Evolutionary conservation across 2,329 filamentous ascomycete genomes (phyloP).

Genomic region (Botrytis galanthina): DNA sequence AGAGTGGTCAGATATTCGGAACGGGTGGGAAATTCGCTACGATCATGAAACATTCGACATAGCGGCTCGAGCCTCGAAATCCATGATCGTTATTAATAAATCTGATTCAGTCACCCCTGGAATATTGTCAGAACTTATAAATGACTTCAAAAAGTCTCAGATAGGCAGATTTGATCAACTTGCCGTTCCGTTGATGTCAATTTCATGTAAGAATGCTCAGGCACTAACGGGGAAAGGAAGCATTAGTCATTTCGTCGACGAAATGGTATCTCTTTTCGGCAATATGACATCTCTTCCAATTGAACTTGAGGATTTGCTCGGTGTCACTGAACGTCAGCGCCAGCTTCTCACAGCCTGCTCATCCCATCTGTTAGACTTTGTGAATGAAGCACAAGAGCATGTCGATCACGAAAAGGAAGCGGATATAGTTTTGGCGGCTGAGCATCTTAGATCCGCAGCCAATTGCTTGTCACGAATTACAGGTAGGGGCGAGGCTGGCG

Average conservation of each 20-base stretch:
- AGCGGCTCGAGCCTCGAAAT: constrained; percentile 48
- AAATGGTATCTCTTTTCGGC: constrained; percentile 66
- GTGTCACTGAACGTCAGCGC: constrained; percentile 86
- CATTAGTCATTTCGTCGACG: constrained; percentile 43
- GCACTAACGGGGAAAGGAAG: constrained; percentile 52
- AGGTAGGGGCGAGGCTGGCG: constrained; percentile 77
- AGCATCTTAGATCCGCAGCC: constrained; percentile 79
- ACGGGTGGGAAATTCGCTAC: constrained; percentile 48
- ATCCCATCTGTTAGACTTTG: constrained; percentile 69
- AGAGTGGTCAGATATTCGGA: constrained; percentile 46
- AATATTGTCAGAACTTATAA: constrained; percentile 43
- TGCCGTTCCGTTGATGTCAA: constrained; percentile 50
- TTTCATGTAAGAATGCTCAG: constrained; percentile 69
- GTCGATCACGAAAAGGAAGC: constrained; percentile 48
- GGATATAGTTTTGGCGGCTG: constrained; percentile 87
- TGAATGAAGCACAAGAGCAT: constrained; percentile 51
- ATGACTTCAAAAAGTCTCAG: constrained; percentile 40
- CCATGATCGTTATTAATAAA: constrained; percentile 63
- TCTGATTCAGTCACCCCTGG: constrained; percentile 47
- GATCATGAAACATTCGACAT: constrained; percentile 56
- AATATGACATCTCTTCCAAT: constrained; percentile 68
- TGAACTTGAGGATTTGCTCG: constrained; percentile 78
- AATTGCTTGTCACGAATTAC: constrained; percentile 82
- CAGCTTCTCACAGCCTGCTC: constrained; percentile 75
- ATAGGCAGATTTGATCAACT: constrained; percentile 39